A percentile compares a stretch with the other conserved stretches of the same genome.
Evolutionary conservation across 192 early-diverging fungal genomes (phyloP).

Genomic region (Oehlia diaphana): DNA sequence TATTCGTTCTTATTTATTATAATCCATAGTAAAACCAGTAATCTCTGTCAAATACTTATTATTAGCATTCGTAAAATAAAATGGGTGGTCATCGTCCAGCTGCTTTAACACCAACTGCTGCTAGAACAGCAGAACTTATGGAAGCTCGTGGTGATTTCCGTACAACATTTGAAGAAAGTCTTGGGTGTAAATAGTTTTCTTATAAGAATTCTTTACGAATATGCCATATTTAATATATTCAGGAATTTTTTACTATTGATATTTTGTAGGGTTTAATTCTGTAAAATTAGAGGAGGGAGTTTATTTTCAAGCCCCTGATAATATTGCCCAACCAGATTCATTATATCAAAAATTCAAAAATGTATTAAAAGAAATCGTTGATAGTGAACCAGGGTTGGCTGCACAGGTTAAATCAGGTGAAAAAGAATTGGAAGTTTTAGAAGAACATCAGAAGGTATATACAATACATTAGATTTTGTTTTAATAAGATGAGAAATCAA

Average conservation of each 20-base stretch:
- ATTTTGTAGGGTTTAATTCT: constrained; percentile 14
- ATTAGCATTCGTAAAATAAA: neutral
- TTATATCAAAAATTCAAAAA: constrained; percentile 18
- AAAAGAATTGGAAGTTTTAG: constrained; percentile 27
- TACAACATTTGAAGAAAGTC: constrained; percentile 22
- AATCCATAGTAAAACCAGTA: too few species aligned
- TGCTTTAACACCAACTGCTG: constrained; percentile 21
- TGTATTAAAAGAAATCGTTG: constrained; percentile 21
- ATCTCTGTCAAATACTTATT: too few species aligned
- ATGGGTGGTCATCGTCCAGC: constrained; percentile 22
- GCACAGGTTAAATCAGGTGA: constrained; percentile 15
- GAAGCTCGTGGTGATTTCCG: constrained; percentile 21
- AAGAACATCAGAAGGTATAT: constrained; percentile 23
- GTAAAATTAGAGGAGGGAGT: constrained; percentile 31
- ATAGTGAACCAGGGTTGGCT: constrained; percentile 24
- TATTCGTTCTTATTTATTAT: too few species aligned
- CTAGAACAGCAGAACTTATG: constrained; percentile 24
- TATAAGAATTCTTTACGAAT: neutral
- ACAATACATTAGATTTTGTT: neutral
- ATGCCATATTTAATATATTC: neutral
- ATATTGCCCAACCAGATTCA: constrained; percentile 12
- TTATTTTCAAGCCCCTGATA: constrained; percentile 27
- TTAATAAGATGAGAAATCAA: neutral
- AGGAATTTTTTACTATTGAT: neutral
- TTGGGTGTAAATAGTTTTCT: constrained; percentile 20